phyloP scores from a whole-genome alignment of 352 stramenopile genomes.

The Phytophthora multivora region DNA sequence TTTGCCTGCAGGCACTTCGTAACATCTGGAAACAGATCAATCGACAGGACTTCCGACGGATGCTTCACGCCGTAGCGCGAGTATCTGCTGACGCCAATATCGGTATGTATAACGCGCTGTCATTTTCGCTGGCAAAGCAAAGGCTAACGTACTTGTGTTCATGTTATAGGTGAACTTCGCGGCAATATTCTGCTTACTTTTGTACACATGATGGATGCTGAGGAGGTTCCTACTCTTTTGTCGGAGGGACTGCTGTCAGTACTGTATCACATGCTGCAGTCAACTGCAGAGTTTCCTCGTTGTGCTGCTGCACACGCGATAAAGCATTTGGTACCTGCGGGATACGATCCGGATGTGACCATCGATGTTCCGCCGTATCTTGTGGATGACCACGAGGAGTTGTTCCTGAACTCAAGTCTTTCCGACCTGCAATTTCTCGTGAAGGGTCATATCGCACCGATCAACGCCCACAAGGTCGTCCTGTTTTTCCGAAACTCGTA shows the following conservation, averaged over 20 bases:
- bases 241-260: conserved; percentile 82
- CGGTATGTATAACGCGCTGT: conserved; percentile 33
- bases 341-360: conserved; percentile 74
- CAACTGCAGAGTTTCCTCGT: conserved; percentile 70
- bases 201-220: conserved; percentile 89
- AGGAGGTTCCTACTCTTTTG: conserved; percentile 70
- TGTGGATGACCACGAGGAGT: conserved; percentile 88
- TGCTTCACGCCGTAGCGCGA: conserved; percentile 83
- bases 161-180: conserved; percentile 62
- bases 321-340: conserved; percentile 79
- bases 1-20: conserved; percentile 79
- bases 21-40: conserved; percentile 93
- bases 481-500: conserved; percentile 91
- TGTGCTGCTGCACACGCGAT: conserved; percentile 85
- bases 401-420: conserved; percentile 83
- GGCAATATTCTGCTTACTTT: conserved; percentile 89
- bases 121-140: background rate
- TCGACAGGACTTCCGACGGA: conserved; percentile 80
- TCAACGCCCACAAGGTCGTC: conserved; percentile 90
- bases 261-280: conserved; percentile 83
- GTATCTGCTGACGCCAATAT: conserved; percentile 81
- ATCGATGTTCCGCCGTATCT: conserved; percentile 82
- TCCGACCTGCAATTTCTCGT: conserved; percentile 89
- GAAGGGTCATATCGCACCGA: conserved; percentile 84
- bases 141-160: conserved; percentile 14